phyloP scores from a whole-genome alignment of 805 yeast genomes.

The Wickerhamomyces canadensis region DNA sequence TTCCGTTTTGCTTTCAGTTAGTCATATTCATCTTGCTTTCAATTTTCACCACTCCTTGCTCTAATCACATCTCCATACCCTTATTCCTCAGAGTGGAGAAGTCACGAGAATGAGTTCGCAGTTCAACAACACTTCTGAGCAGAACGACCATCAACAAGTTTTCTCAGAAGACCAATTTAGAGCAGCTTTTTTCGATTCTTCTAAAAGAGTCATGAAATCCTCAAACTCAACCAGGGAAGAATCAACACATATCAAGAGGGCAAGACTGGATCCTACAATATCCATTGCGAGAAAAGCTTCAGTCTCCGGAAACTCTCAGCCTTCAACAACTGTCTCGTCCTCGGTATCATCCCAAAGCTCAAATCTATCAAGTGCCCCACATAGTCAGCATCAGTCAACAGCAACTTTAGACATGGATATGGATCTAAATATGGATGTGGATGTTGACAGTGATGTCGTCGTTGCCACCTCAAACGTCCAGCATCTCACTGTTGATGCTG shows the following conservation, averaged over 20 bases:
- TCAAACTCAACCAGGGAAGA: slow-evolving; percentile 11
- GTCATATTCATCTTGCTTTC: no score
- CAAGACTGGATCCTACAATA: slow-evolving; percentile 22
- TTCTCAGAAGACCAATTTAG: slow-evolving; percentile 28
- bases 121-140: slow-evolving; percentile 29
- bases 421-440: slow-evolving; percentile 8
- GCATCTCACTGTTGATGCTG: slow-evolving; percentile 10
- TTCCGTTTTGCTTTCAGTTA: no score
- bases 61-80: no score
- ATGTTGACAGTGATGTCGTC: slow-evolving; percentile 12
- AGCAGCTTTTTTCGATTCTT: slow-evolving; percentile 23
- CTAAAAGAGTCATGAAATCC: slow-evolving; percentile 16
- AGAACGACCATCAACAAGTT: slow-evolving; percentile 28
- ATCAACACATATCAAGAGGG: slow-evolving; percentile 27
- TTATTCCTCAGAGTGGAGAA: no score
- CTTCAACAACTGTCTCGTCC: neutral
- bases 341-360: neutral
- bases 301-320: neutral
- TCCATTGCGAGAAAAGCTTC: slow-evolving; percentile 7
- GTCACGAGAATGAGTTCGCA: slow-evolving; percentile 34
- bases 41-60: no score
- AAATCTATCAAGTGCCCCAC: slow-evolving; percentile 11
- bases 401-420: no score
- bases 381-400: no score
- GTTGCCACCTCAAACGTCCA: slow-evolving; percentile 4